These are phyloP conservation scores for Gaertneriomyces semiglobifer DNA, from an alignment of 192 early-diverging fungal species.

Conservation along the genomic window DNA sequence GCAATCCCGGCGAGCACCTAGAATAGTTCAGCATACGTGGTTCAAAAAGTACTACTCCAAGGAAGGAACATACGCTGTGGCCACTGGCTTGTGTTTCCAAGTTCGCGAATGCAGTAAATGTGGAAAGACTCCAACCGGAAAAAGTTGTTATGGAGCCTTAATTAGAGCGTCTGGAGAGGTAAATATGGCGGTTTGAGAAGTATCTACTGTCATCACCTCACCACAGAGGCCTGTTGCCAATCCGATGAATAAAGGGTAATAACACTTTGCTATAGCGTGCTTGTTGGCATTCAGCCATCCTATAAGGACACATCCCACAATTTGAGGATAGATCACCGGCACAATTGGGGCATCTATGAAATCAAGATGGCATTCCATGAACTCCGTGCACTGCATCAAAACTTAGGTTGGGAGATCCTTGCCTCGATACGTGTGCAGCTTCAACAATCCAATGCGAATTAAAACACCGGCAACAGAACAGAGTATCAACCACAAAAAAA, in stretches of 20 bases:
- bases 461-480: constrained; percentile 24
- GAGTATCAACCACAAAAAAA: constrained; percentile 1
- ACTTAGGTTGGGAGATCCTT: not conserved
- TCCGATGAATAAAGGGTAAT: constrained; percentile 29
- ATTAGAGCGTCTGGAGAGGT: not conserved
- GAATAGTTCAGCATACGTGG: not conserved
- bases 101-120: constrained; percentile 16
- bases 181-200: not conserved
- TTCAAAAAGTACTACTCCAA: not conserved
- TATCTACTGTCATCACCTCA: constrained; percentile 9
- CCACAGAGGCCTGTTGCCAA: constrained; percentile 42
- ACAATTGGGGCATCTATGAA: constrained; percentile 16
- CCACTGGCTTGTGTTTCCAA: not conserved
- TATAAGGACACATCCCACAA: constrained; percentile 36
- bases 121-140: constrained; percentile 29
- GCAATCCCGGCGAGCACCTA: constrained; percentile 25
- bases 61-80: constrained; percentile 14
- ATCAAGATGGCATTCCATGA: not conserved
- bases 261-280: constrained; percentile 9
- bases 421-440: constrained; percentile 22
- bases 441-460: constrained; percentile 21
- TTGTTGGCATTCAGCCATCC: constrained; percentile 26
- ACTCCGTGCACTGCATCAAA: not conserved
- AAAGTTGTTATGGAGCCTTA: constrained; percentile 34
- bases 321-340: constrained; percentile 27